phyloP scores from a whole-genome alignment of 1,284 basidiomycete species.

The Dichomitus squalens region DNA sequence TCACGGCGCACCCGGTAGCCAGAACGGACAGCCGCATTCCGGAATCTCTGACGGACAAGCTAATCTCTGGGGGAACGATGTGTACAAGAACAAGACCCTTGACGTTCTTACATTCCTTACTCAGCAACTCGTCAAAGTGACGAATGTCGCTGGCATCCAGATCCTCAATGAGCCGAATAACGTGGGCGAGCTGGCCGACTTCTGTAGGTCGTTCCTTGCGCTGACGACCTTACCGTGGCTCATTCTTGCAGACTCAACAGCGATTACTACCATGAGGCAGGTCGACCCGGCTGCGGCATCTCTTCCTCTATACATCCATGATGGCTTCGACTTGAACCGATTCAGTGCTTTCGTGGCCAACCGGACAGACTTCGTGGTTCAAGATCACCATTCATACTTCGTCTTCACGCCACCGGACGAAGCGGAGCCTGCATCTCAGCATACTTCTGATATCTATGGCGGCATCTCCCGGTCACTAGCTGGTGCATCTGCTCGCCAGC shows the following conservation, averaged over 20 bases:
- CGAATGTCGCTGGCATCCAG: slow-evolving; percentile 78
- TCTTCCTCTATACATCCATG: slow-evolving; percentile 76
- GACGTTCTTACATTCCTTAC: slow-evolving; percentile 59
- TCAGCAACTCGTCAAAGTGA: slow-evolving; percentile 57
- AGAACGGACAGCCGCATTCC: slow-evolving; percentile 73
- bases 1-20: slow-evolving; percentile 74
- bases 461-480: slow-evolving; percentile 44
- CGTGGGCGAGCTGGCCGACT: slow-evolving; percentile 46
- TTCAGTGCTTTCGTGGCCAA: slow-evolving; percentile 58
- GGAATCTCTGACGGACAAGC: slow-evolving; percentile 68
- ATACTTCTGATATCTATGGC: slow-evolving; percentile 50
- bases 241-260: slow-evolving; percentile 43
- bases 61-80: slow-evolving; percentile 53
- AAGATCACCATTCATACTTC: slow-evolving; percentile 79
- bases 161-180: slow-evolving; percentile 75
- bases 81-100: slow-evolving; percentile 62
- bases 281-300: slow-evolving; percentile 45
- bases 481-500: slow-evolving; percentile 41
- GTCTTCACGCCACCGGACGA: slow-evolving; percentile 59
- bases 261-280: slow-evolving; percentile 56
- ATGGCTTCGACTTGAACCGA: slow-evolving; percentile 66
- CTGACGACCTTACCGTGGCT: neutral
- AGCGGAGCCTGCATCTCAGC: slow-evolving; percentile 48
- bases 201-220: slow-evolving; percentile 46
- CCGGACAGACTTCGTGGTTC: slow-evolving; percentile 70